phyloP scores from a whole-genome alignment of 2,329 filamentous ascomycete genomes.

The Ceratocystis papillata region DNA sequence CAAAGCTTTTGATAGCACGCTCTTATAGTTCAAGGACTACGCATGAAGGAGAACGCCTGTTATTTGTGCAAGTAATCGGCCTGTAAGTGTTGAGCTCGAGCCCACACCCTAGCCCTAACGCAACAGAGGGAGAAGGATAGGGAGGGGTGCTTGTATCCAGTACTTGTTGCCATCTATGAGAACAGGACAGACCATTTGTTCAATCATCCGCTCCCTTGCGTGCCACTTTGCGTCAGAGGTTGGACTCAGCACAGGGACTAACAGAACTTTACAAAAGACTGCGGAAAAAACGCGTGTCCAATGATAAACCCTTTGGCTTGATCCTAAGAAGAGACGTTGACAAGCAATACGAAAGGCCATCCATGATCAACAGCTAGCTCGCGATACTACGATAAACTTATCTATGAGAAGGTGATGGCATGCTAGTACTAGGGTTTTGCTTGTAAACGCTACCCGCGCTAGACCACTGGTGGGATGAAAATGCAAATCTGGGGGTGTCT shows the following conservation, averaged over 20 bases:
- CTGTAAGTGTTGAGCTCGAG: background rate
- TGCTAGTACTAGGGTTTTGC: too few relatives aligned
- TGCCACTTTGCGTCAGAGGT: conserved; percentile 10
- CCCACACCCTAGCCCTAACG: background rate
- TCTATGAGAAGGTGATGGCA: too few relatives aligned
- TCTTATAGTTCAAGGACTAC: too few relatives aligned
- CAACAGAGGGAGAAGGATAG: background rate
- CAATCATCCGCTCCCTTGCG: conserved; percentile 19
- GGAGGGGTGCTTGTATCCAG: background rate
- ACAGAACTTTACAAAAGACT: background rate
- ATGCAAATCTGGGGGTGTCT: conserved; percentile 18
- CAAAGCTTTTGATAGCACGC: too few relatives aligned
- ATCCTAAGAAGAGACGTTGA: background rate
- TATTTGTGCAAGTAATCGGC: background rate
- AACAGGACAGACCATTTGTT: background rate
- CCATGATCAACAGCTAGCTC: background rate
- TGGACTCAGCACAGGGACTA: background rate
- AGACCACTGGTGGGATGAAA: conserved; percentile 9
- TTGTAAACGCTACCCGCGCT: background rate
- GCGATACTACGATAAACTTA: too few relatives aligned
- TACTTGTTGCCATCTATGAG: background rate
- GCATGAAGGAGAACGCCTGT: too few relatives aligned
- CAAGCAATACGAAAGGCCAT: background rate
- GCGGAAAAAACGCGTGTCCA: too few relatives aligned
- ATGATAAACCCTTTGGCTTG: too few relatives aligned